phyloP scores from a whole-genome alignment of 805 yeast genomes.

The Monosporozyma aerobia region DNA sequence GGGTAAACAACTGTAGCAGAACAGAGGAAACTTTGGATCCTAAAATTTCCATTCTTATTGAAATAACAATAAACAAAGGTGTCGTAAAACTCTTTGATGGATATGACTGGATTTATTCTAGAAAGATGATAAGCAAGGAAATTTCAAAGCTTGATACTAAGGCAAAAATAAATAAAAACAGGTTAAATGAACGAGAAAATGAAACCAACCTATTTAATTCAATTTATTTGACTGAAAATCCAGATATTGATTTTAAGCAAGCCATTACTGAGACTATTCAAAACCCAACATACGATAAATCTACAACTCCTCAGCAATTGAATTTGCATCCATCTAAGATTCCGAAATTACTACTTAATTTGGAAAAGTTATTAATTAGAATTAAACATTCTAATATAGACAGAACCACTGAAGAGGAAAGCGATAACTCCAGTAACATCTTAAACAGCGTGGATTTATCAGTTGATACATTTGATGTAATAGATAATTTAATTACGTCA shows the following conservation, averaged over 20 bases:
- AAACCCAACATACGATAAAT: conserved; percentile 22
- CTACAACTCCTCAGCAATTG: conserved; percentile 34
- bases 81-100: conserved; percentile 68
- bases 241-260: conserved; percentile 12
- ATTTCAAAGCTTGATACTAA: conserved; percentile 36
- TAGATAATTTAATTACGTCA: conserved; percentile 76
- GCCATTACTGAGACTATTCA: conserved; percentile 46
- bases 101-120: conserved; percentile 80
- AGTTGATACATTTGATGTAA: conserved; percentile 47
- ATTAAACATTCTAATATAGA: conserved; percentile 39
- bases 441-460: conserved; percentile 42
- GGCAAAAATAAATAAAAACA: not conserved
- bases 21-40: not conserved
- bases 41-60: not conserved
- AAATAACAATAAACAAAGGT: conserved; percentile 19
- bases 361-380: conserved; percentile 43
- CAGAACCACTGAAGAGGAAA: conserved; percentile 34
- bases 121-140: conserved; percentile 55
- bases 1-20: not conserved
- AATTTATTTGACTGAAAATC: conserved; percentile 44
- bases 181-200: not conserved
- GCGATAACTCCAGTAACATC: conserved; percentile 33
- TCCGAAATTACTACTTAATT: conserved; percentile 51
- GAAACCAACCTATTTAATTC: conserved; percentile 48
- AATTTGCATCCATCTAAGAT: conserved; percentile 54